These are phyloP conservation scores for Candida coquimbonensis DNA, from an alignment of 805 yeast species.

Conservation along the genomic window DNA sequence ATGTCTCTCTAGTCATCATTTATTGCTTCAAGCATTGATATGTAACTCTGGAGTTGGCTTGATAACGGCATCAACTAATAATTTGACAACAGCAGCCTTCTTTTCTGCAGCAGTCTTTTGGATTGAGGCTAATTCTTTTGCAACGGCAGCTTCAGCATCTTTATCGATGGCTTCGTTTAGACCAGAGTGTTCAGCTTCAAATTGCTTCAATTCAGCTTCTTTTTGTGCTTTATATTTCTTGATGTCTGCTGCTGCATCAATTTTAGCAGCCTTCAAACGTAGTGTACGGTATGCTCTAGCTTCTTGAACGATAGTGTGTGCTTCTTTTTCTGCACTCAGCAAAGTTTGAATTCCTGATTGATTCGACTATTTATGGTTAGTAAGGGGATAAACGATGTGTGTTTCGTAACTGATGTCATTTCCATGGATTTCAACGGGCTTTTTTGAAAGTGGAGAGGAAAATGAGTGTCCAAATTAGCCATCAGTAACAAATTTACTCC, in stretches of 20 bases:
- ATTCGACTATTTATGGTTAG: constrained; percentile 9
- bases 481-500: too few relatives aligned
- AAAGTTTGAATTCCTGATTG: constrained; percentile 22
- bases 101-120: constrained; percentile 56
- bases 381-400: background rate
- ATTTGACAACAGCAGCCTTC: constrained; percentile 60
- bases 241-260: constrained; percentile 87
- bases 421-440: too few relatives aligned
- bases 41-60: constrained; percentile 80
- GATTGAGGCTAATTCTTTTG: constrained; percentile 63
- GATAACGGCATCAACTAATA: constrained; percentile 73
- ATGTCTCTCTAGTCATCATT: background rate
- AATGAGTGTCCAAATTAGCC: too few relatives aligned
- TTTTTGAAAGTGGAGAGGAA: too few relatives aligned
- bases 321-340: constrained; percentile 82
- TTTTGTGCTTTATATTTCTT: constrained; percentile 77
- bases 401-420: too few relatives aligned
- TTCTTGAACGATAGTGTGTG: constrained; percentile 90
- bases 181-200: constrained; percentile 67
- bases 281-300: constrained; percentile 88
- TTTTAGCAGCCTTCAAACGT: constrained; percentile 87
- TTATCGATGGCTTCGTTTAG: constrained; percentile 70
- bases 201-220: constrained; percentile 71
- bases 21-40: constrained; percentile 47
- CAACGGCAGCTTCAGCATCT: constrained; percentile 70